A percentile compares a stretch with the other conserved stretches of the same genome.
phyloP scores from a whole-genome alignment of 2,329 filamentous ascomycete genomes.

The Trichoderma atrobrunneum region DNA sequence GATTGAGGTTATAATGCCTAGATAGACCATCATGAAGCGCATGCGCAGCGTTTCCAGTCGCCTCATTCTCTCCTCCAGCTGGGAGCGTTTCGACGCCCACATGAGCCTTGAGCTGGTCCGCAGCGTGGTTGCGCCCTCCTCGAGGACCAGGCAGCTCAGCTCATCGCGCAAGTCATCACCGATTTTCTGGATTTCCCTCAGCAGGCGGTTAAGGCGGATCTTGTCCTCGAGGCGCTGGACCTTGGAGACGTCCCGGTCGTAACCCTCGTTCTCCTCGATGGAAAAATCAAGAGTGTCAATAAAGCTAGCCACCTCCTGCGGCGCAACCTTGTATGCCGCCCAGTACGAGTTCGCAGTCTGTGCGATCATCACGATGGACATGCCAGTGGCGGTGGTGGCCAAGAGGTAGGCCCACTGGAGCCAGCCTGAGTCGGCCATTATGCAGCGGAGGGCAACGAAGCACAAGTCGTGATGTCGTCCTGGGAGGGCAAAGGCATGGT shows the following conservation, averaged over 20 bases:
- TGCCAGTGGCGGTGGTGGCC: slow-evolving; percentile 55
- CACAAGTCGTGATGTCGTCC: slow-evolving; percentile 21
- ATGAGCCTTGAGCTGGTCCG: slow-evolving; percentile 50
- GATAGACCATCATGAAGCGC: slow-evolving; percentile 63
- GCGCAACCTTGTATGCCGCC: slow-evolving; percentile 56
- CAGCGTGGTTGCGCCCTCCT: slow-evolving; percentile 41
- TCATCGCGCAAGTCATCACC: slow-evolving; percentile 62
- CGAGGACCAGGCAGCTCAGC: slow-evolving; percentile 51
- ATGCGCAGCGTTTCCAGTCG: slow-evolving; percentile 61
- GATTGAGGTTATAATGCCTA: slow-evolving; percentile 52
- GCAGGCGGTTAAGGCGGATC: slow-evolving; percentile 54
- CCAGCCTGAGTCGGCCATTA: slow-evolving; percentile 51
- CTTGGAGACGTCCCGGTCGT: slow-evolving; percentile 57
- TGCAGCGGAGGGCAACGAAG: slow-evolving; percentile 29
- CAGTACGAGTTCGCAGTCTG: slow-evolving; percentile 53
- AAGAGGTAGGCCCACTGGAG: slow-evolving; percentile 58
- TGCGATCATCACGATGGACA: slow-evolving; percentile 53
- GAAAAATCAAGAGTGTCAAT: slow-evolving; percentile 61
- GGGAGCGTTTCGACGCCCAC: slow-evolving; percentile 55
- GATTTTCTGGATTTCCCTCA: slow-evolving; percentile 60
- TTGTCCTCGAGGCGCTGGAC: slow-evolving; percentile 61
- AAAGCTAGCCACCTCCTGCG: slow-evolving; percentile 56
- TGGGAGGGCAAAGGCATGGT: slow-evolving; percentile 9
- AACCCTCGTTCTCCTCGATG: slow-evolving; percentile 61
- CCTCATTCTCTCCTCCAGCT: slow-evolving; percentile 56